Evolutionary conservation across 352 stramenopile species (phyloP).

Genomic region (Pythium pyrilobum): DNA sequence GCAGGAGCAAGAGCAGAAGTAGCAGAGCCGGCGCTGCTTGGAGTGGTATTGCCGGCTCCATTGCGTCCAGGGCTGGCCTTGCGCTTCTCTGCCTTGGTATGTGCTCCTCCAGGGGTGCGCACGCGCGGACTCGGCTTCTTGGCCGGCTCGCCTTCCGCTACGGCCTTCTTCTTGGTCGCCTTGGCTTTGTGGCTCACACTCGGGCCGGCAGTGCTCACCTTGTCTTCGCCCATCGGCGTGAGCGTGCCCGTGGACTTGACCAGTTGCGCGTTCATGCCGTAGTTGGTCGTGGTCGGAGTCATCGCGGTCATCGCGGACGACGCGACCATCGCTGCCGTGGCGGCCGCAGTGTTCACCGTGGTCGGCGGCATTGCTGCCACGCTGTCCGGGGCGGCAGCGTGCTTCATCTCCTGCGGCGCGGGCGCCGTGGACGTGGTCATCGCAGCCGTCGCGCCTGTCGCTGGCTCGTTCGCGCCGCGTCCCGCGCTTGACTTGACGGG

Average conservation of each 20-base stretch:
- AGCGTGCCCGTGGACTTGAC: slow-evolving; percentile 15
- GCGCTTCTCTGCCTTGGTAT: slow-evolving; percentile 21
- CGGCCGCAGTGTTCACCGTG: slow-evolving; percentile 5
- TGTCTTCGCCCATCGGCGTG: slow-evolving; percentile 23
- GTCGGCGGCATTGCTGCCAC: background rate
- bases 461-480: background rate
- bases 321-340: slow-evolving; percentile 1
- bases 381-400: background rate
- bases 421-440: background rate
- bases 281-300: slow-evolving; percentile 23
- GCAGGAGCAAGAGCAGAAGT: background rate
- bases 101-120: slow-evolving; percentile 18
- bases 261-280: slow-evolving; percentile 10
- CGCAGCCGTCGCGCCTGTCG: background rate
- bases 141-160: slow-evolving; percentile 8
- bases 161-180: slow-evolving; percentile 22
- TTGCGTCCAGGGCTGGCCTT: slow-evolving; percentile 15
- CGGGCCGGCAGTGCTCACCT: slow-evolving; percentile 10
- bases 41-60: background rate
- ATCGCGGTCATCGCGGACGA: slow-evolving; percentile 18
- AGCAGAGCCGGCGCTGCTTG: background rate
- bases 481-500: slow-evolving; percentile 8
- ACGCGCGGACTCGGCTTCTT: slow-evolving; percentile 31
- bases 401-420: background rate
- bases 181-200: slow-evolving; percentile 15